These are phyloP conservation scores for Ricinus communis DNA, from an alignment of 345 rosid genomes.

Conservation along the genomic window DNA sequence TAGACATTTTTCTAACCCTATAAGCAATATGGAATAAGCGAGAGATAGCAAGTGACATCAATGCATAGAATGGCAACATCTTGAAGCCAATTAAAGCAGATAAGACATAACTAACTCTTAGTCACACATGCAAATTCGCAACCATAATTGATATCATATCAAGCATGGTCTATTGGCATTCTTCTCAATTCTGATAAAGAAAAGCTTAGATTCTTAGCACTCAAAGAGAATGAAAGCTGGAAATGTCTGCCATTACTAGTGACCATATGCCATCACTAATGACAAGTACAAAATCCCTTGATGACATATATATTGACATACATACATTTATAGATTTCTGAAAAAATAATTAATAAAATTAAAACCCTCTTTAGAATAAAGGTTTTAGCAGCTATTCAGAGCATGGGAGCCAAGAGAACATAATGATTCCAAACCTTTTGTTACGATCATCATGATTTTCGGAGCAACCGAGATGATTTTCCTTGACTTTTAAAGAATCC, in stretches of 20 bases:
- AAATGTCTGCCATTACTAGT: slow-evolving; percentile 41
- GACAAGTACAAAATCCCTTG: slow-evolving; percentile 14
- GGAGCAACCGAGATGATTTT: no score
- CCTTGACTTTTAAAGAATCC: no score
- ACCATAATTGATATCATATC: slow-evolving; percentile 6
- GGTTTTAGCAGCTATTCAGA: background rate
- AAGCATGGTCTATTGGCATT: background rate
- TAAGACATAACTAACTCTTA: slow-evolving; percentile 34
- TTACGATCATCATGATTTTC: no score
- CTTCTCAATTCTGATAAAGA: slow-evolving; percentile 20
- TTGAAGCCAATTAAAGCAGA: slow-evolving; percentile 25
- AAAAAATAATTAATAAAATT: background rate
- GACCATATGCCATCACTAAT: slow-evolving; percentile 15
- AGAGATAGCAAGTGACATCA: background rate
- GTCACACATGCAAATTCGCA: slow-evolving; percentile 6
- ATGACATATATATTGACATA: background rate
- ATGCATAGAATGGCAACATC: slow-evolving; percentile 13
- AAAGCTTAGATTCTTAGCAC: slow-evolving; percentile 15
- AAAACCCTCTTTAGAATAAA: no score
- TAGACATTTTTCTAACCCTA: background rate
- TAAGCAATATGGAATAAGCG: background rate
- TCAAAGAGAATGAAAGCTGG: slow-evolving; percentile 9
- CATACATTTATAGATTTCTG: background rate
- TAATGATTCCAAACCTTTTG: no score
- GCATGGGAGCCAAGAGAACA: background rate